Evolutionary conservation across 495 filamentous ascomycete species (phyloP), one percentile per base, ranked within the genome.

Genomic region (Penicillium dipodomyicola): DNA sequence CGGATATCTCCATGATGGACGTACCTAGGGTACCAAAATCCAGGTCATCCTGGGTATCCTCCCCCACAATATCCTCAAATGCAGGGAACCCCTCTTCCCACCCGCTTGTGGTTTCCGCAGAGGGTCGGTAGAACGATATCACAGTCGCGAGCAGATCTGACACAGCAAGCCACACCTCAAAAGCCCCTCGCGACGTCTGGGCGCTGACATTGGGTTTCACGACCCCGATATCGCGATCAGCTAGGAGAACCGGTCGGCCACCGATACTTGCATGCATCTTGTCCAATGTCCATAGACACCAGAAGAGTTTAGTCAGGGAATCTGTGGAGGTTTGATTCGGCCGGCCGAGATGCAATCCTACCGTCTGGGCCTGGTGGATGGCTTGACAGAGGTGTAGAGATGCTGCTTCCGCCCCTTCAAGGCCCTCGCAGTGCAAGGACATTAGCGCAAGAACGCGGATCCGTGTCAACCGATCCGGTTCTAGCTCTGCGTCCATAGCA

Each of bases 51-150:
- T 57, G 58, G 10, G 64, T 47, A 44, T 59, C 70, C 74, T 62
- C 70, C 78, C 84, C 84, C 3, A 88, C 79, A 52, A 90, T 77
- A 46, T 86, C 82, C 71, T 91, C 87, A 52, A 89, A 85, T 9
- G 83, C 80, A 0, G 86, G 82, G 32, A 87, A 81, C 15, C 83
- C 81, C 33, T 77, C 67, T 71, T 83, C 72, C 74, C 80, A 81
- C 15, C 73, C 77, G 15, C 72, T 76, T 5, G 78, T 77, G 23
- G 72, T 70, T 23, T 69, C 70, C 25, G 71, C 61, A 15, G 67
- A 67, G 1, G 87, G 87, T 7, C 87, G 77, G 60, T 91, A 91
- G 49, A 87, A 78, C 14, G 77, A 79, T 60, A 90, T 87, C 45
- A 88, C 83, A 29, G 79, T 78, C 41, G 88, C 83, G 4, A 90